phyloP scores from a whole-genome alignment of 139 green algal genomes.

The Dunaliella primolecta region DNA sequence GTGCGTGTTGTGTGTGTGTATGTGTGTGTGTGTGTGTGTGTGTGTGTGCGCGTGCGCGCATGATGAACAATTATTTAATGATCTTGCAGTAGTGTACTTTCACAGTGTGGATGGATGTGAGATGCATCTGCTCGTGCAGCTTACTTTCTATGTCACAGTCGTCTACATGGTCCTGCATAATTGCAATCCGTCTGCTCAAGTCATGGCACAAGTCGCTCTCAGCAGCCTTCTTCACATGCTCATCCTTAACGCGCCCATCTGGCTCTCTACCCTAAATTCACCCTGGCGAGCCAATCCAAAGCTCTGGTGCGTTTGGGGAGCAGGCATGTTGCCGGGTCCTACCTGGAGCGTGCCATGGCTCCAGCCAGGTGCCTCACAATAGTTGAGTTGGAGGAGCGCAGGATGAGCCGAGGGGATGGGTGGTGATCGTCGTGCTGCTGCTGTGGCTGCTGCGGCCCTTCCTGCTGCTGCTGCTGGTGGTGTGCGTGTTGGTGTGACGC shows the following conservation, averaged over 20 bases:
- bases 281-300: too few relatives aligned
- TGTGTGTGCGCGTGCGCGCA: background rate
- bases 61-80: background rate
- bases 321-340: background rate
- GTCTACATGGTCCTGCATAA: background rate
- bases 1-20: background rate
- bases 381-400: background rate
- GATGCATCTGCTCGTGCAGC: too few relatives aligned
- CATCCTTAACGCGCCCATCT: too few relatives aligned
- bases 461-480: background rate
- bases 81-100: background rate
- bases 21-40: background rate
- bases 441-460: conserved; percentile 20
- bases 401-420: background rate
- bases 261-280: too few relatives aligned
- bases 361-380: background rate
- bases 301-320: background rate
- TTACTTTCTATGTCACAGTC: too few relatives aligned
- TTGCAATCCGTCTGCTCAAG: background rate
- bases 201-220: background rate
- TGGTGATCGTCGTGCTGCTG: background rate
- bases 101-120: too few relatives aligned
- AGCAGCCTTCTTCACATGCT: background rate
- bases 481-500: too few relatives aligned
- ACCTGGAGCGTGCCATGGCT: background rate